Evolutionary conservation across 805 yeast species (phyloP).

Genomic region (Ogataea angusta): DNA sequence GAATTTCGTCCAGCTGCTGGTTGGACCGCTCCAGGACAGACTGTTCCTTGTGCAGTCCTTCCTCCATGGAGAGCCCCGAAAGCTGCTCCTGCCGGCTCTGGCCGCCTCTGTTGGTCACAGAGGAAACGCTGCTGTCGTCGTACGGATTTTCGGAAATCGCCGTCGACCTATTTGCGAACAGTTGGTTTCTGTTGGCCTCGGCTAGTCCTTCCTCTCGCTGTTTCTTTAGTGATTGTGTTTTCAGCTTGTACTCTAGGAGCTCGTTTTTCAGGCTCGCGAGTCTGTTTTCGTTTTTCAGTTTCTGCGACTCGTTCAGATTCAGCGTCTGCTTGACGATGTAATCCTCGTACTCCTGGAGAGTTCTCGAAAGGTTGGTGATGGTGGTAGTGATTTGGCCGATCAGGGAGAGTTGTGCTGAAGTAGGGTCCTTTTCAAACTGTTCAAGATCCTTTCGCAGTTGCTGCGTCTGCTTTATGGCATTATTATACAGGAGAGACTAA

Average conservation of each 20-base stretch:
- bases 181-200: slow-evolving; percentile 46
- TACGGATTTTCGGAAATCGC: slow-evolving; percentile 48
- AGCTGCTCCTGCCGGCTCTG: slow-evolving; percentile 25
- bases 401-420: slow-evolving; percentile 64
- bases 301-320: slow-evolving; percentile 43
- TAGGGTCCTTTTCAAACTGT: slow-evolving; percentile 60
- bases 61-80: slow-evolving; percentile 39
- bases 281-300: slow-evolving; percentile 57
- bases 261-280: slow-evolving; percentile 54
- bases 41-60: slow-evolving; percentile 70
- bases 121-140: slow-evolving; percentile 27
- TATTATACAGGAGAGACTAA: slow-evolving; percentile 83
- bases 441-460: slow-evolving; percentile 66
- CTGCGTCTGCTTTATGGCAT: slow-evolving; percentile 82
- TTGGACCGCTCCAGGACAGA: slow-evolving; percentile 64
- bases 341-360: slow-evolving; percentile 49
- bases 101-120: slow-evolving; percentile 20
- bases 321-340: slow-evolving; percentile 54
- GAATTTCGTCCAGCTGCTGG: slow-evolving; percentile 80
- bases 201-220: slow-evolving; percentile 53
- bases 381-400: slow-evolving; percentile 73
- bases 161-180: slow-evolving; percentile 37
- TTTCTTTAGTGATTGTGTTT: slow-evolving; percentile 51
- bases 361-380: slow-evolving; percentile 67
- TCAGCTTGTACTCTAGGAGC: slow-evolving; percentile 42